Evolutionary conservation across 2,329 filamentous ascomycete species (phyloP), one percentile per base, ranked within the genome.

Genomic region (Cladophialophora psammophila): DNA sequence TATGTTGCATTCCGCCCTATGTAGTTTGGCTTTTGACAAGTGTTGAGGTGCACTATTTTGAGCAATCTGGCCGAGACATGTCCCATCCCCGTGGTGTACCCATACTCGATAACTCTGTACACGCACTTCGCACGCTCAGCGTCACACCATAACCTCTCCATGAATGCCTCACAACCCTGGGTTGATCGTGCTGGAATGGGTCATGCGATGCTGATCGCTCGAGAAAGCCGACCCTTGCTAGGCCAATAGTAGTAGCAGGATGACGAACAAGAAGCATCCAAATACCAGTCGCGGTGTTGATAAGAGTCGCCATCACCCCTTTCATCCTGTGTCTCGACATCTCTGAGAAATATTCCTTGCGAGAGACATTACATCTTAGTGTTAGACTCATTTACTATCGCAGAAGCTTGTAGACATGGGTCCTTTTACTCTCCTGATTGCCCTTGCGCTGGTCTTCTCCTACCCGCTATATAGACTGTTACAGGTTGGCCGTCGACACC

Each of bases 401-500:
- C 8, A 13, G 2, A 12, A 53, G 48, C 4, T 18, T 53, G 8
- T 53, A 4, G 8, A 26, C 18, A 53, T 53, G 48, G 31, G 31
- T 26, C 48, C 13, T 32, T 26, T 53, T 32, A 10, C 9, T 26
- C 5, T 53, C 48, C 48, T 53, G 6, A 15, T 32, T 32, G 48
- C 18, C 31, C 18, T 53, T 5, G 8, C 20, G 8, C 18, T 53
- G 15, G 48, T 32, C 31, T 32, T 53, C 13, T 26, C 48, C 48
- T 53, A 53, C 31, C 48, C 48, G 3, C 2, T 66, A 32, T 66
- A 66, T 35, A 45, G 58, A 20, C 35, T 66, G 8, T 48, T 66
- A 13, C 34, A 62, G 31, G 58, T 66, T 48, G 64, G 64, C n/a
- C 60, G 50, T 18, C 48, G 64, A 20, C 56, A 66, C 31, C 57